phyloP scores from a whole-genome alignment of 2,329 filamentous ascomycete species.

The Botrytis aclada region DNA sequence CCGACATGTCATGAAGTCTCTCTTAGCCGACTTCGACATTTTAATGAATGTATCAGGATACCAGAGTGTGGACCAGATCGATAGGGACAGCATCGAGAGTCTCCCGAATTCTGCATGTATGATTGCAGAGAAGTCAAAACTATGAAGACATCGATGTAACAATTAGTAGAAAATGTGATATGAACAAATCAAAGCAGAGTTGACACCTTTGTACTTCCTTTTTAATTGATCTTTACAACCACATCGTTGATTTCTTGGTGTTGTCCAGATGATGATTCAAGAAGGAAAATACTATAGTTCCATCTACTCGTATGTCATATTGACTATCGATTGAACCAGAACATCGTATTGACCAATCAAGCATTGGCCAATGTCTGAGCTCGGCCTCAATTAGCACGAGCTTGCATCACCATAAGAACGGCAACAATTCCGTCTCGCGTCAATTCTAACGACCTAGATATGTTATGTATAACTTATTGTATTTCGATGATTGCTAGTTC shows the following conservation, averaged over 20 bases:
- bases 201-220: neutral
- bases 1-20: conserved; percentile 57
- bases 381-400: conserved; percentile 16
- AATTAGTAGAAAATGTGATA: neutral
- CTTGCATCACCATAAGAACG: neutral
- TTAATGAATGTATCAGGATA: conserved; percentile 58
- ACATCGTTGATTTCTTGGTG: too few species aligned
- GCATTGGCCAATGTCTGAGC: neutral
- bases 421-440: conserved; percentile 1
- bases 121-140: conserved; percentile 39
- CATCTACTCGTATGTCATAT: neutral
- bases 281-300: neutral
- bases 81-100: conserved; percentile 42
- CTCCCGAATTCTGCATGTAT: conserved; percentile 43
- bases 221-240: neutral
- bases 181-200: neutral
- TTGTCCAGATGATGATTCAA: neutral
- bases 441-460: neutral
- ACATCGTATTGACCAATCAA: neutral
- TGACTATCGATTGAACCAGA: neutral
- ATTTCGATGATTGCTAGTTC: neutral
- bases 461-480: too few species aligned
- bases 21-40: conserved; percentile 61
- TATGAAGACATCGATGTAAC: neutral
- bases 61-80: conserved; percentile 51